Evolutionary conservation across 75 land plant species (phyloP), one percentile per base, ranked within the genome.

Genomic region (Adiantum capillusveneris): DNA sequence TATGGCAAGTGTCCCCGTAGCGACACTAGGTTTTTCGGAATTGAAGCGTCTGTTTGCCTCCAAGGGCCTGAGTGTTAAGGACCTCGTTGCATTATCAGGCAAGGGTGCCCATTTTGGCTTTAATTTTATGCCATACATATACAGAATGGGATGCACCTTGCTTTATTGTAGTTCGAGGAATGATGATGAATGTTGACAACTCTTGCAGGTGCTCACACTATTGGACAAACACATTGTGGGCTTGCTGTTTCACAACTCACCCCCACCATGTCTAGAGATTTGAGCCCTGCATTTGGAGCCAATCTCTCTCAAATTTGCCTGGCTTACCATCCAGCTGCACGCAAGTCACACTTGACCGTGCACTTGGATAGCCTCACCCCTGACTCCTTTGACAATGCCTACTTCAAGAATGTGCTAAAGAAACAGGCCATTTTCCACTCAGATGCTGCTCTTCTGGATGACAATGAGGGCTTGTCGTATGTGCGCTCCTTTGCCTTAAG

Each of bases 371-470:
- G 53, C 9, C 55, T 39, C 16, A 73, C 79, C 29, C 79, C 81
- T 6, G 42, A 24, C 3, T 6, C 27, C 3, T 78, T 85, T 30
- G 85, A 81, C 57, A 69, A 73, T 44, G 31, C 22, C 24, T 84
- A 81, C 65, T 81, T 58, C 71, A 65, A 57, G 57, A 73, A 78
- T 58, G 55, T 85, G 20, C 7, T 77, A 11, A 41, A 42, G 11
- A 24, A 25, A 11, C 72, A 53, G 42, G 88, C 81, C 0, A 66
- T 85, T 21, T 72, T 85, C 36, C 63, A 71, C 54, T 81, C 84
- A 14, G 88, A 85, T 39, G 72, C 65, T 48, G 36, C 61, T 27
- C 73, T 81, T 19, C 73, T 62, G 55, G 67, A 60, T 61, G 76
- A 72, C 3, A 72, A 59, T 1, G 54, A 60, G 11, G 60, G 72